These are phyloP conservation scores for Suhomyces pyralidae DNA, from an alignment of 805 yeast genomes.

Conservation along the genomic window DNA sequence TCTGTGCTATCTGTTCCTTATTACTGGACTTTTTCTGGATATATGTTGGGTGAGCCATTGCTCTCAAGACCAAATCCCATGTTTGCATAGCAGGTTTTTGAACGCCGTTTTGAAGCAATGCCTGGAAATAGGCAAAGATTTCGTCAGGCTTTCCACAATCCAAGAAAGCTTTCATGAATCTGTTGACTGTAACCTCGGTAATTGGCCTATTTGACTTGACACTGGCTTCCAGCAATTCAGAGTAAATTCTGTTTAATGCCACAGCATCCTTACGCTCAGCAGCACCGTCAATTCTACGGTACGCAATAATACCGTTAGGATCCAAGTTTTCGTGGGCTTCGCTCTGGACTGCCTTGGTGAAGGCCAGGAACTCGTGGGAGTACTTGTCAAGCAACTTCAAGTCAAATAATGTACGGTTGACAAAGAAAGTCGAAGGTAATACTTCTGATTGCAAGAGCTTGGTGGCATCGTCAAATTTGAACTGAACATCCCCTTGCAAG, in stretches of 20 bases:
- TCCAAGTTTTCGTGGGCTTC: constrained; percentile 23
- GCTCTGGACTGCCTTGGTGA: constrained; percentile 4
- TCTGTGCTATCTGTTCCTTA: constrained; percentile 18
- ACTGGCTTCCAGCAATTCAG: constrained; percentile 23
- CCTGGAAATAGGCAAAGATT: constrained; percentile 50
- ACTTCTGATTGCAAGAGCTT: constrained; percentile 26
- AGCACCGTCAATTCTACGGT: constrained; percentile 20
- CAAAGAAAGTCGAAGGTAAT: constrained; percentile 18
- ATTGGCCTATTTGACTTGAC: constrained; percentile 29
- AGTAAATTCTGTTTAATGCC: constrained; percentile 19
- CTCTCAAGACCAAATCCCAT: constrained; percentile 60
- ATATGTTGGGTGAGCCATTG: constrained; percentile 39
- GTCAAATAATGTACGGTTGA: constrained; percentile 17
- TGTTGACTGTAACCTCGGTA: constrained; percentile 38
- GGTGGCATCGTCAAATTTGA: constrained; percentile 21
- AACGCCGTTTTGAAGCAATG: constrained; percentile 38
- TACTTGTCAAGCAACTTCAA: constrained; percentile 10
- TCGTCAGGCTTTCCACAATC: constrained; percentile 30
- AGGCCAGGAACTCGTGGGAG: constrained; percentile 3
- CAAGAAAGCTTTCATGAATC: constrained; percentile 47
- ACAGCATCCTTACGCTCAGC: constrained; percentile 16
- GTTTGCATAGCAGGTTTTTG: constrained; percentile 40
- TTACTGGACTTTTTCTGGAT: constrained; percentile 23
- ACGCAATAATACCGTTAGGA: constrained; percentile 30
- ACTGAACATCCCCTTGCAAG: constrained; percentile 18